phyloP scores from a whole-genome alignment of 352 stramenopile species.

The Phytophthora sp. region DNA sequence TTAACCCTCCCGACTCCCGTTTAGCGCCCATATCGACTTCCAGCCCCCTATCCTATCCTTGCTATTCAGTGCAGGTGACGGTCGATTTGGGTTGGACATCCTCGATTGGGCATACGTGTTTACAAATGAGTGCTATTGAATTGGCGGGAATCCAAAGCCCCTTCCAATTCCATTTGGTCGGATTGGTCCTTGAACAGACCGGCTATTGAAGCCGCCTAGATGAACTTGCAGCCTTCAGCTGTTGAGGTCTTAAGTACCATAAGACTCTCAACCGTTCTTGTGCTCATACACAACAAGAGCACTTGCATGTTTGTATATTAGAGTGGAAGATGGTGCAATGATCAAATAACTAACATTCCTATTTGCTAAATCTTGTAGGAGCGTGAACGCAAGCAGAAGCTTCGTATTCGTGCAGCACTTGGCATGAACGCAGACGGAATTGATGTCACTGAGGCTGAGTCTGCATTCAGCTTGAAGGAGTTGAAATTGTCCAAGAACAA shows the following conservation, averaged over 20 bases:
- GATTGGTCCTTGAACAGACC: constrained; percentile 92
- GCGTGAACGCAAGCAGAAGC: constrained; percentile 86
- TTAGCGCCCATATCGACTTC: constrained; percentile 77
- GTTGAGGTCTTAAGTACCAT: constrained; percentile 77
- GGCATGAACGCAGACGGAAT: constrained; percentile 88
- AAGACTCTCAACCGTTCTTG: constrained; percentile 89
- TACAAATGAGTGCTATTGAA: constrained; percentile 29
- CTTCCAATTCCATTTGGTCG: constrained; percentile 80
- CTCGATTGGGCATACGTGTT: constrained; percentile 12
- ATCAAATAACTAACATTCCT: constrained; percentile 21
- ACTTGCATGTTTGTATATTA: constrained; percentile 27
- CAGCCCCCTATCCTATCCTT: constrained; percentile 64
- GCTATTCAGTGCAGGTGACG: constrained; percentile 54
- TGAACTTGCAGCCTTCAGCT: constrained; percentile 91
- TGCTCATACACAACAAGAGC: constrained; percentile 75
- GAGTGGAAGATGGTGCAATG: not conserved
- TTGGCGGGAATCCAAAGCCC: constrained; percentile 88
- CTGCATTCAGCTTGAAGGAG: constrained; percentile 82
- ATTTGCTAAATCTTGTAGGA: constrained; percentile 51
- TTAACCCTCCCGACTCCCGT: constrained; percentile 93
- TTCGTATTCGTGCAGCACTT: constrained; percentile 77
- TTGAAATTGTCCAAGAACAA: constrained; percentile 80
- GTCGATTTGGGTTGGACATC: constrained; percentile 84
- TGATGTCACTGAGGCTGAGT: constrained; percentile 80
- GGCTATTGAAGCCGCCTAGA: constrained; percentile 92